Percentiles rank a stretch among this genome's conserved stretches.
phyloP scores from a whole-genome alignment of 495 filamentous ascomycete genomes.

The Penicillium tannophilum region DNA sequence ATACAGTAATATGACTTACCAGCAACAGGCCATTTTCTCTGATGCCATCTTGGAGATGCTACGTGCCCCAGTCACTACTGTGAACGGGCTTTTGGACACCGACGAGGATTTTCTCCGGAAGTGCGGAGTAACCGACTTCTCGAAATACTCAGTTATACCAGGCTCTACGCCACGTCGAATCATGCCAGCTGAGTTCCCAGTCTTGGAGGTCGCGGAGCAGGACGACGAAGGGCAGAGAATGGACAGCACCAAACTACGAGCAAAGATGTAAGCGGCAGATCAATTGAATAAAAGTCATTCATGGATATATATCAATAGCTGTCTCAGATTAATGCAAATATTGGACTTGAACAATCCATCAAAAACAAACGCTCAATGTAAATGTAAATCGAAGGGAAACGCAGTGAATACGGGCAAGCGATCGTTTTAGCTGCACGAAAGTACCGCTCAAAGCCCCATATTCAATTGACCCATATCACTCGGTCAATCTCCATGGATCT shows the following conservation, averaged over 20 bases:
- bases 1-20: neutral
- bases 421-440: neutral
- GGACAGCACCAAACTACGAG: conserved; percentile 57
- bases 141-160: conserved; percentile 67
- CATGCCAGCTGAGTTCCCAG: conserved; percentile 74
- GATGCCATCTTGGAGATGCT: conserved; percentile 80
- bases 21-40: conserved; percentile 65
- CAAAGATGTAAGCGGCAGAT: conserved; percentile 27
- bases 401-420: neutral
- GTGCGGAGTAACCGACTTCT: conserved; percentile 70
- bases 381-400: conserved; percentile 2
- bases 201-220: conserved; percentile 75
- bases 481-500: too few relatives aligned
- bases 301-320: neutral
- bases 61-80: conserved; percentile 53
- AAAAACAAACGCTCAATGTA: conserved; percentile 17
- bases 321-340: neutral
- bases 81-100: conserved; percentile 73
- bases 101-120: conserved; percentile 83
- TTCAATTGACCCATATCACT: too few relatives aligned
- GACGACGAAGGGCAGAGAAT: conserved; percentile 75
- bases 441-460: too few relatives aligned
- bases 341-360: neutral
- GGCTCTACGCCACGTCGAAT: conserved; percentile 70
- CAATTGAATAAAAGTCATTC: neutral